phyloP scores from a whole-genome alignment of 306 rosid species.

The Mimosa bimucronata region DNA sequence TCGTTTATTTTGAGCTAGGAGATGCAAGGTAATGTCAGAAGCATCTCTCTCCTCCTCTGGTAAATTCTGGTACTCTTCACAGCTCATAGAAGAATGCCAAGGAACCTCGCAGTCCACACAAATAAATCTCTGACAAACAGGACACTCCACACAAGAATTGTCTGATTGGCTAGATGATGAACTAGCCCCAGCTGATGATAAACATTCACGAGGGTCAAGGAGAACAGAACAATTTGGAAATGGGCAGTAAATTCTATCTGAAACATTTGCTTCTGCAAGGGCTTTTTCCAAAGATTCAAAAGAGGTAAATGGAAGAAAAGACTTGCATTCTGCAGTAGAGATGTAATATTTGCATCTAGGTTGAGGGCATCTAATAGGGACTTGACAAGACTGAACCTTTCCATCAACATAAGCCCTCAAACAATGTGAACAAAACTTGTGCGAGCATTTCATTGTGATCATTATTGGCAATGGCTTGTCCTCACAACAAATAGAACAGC shows the following conservation, averaged over 20 bases:
- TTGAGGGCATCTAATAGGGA: constrained; percentile 87
- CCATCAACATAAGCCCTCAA: constrained; percentile 74
- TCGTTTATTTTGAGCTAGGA: constrained; percentile 71
- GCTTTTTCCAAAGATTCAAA: constrained; percentile 71
- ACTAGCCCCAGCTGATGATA: constrained; percentile 70
- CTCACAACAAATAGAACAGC: constrained; percentile 88
- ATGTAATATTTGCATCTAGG: constrained; percentile 76
- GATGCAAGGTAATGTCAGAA: constrained; percentile 70
- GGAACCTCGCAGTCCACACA: constrained; percentile 87
- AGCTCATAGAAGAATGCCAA: constrained; percentile 91
- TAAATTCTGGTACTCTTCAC: constrained; percentile 76
- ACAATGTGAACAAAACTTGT: constrained; percentile 87
- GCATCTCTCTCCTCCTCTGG: constrained; percentile 84
- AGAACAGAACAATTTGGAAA: constrained; percentile 83
- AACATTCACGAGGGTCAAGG: constrained; percentile 73
- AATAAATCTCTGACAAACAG: constrained; percentile 80
- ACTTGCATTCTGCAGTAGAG: constrained; percentile 63
- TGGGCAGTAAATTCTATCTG: constrained; percentile 81
- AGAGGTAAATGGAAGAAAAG: constrained; percentile 79
- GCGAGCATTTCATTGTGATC: constrained; percentile 89
- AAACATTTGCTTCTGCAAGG: constrained; percentile 64
- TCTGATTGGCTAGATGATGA: constrained; percentile 88
- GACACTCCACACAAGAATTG: constrained; percentile 82
- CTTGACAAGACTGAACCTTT: constrained; percentile 73
- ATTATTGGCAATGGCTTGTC: constrained; percentile 75